Base-by-base conservation (phyloP, 139 green algal genomes). In the Protoeuglena noctilucae region DNA sequence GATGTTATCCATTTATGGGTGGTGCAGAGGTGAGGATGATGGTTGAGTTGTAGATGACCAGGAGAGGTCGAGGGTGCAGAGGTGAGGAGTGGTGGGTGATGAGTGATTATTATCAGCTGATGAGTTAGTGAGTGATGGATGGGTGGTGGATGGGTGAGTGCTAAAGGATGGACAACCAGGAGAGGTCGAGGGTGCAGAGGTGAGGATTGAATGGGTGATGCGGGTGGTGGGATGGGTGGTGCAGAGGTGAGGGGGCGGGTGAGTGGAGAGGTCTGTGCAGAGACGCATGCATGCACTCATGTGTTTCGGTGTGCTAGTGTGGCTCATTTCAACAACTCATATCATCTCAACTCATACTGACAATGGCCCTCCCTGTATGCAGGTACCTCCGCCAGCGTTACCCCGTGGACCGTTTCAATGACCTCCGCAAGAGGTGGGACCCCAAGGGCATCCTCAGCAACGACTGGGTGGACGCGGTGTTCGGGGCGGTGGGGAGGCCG, bases 361-460 rank as follows among this genome's bases (percentile, higher is more conserved):
- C n/a, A n/a, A n/a, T n/a, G n/a, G n/a, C n/a, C n/a, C n/a, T n/a
- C n/a, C n/a, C n/a, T n/a, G n/a, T n/a, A n/a, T n/a, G 69, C 3
- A 43, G 49, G 24, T 25, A 69, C 47, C n/a, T 75, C 4, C 60
- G 19, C 4, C 26, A 26, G n/a, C 5, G 28, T 19, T 85, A 79
- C 54, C 75, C 75, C 12, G 49, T 80, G 45, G 54, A 55, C 21
- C 34, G 57, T 22, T 85, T 91, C 23, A 68, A 71, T 6, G 59
- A 56, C 1, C 70, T 71, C 7, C 64, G 85, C 19, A 48, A 45
- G 22, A 48, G 66, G 54, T 57, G 94, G 23, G 87, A 98, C 62
- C 90, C 90, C 3, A 70, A 80, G 27, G 84, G 89, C 55, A 75
- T 93, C 0, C 60, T 96, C 29, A 66, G 62, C 21, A 95, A 93